Evolutionary conservation across 805 yeast genomes (phyloP).

Genomic region (Candida tammaniensis): DNA sequence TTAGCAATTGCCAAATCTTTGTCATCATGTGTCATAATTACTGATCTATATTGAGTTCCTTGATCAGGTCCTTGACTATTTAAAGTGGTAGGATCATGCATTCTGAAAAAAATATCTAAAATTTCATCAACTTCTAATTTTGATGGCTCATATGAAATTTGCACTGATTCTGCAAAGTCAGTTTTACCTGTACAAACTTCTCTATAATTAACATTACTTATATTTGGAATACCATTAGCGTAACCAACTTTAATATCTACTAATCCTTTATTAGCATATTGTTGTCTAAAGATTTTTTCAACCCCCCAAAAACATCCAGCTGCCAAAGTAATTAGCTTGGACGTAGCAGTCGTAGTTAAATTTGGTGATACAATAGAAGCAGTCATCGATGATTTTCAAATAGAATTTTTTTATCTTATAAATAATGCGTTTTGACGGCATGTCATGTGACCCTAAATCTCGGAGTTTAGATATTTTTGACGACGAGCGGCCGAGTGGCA

Average conservation of each 20-base stretch:
- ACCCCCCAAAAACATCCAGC: slow-evolving; percentile 87
- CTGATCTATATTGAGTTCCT: slow-evolving; percentile 91
- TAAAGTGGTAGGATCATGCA: slow-evolving; percentile 90
- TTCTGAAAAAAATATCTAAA: slow-evolving; percentile 80
- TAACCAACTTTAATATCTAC: slow-evolving; percentile 84
- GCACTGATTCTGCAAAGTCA: slow-evolving; percentile 76
- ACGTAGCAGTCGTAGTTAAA: slow-evolving; percentile 29
- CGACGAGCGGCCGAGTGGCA: no score
- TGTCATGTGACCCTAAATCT: no score
- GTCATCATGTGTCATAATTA: slow-evolving; percentile 62
- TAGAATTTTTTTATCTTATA: no score
- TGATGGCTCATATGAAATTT: slow-evolving; percentile 76
- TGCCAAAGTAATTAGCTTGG: slow-evolving; percentile 42
- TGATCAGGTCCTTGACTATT: slow-evolving; percentile 83
- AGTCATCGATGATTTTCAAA: no score
- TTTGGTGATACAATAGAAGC: slow-evolving; percentile 34
- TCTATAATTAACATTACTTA: slow-evolving; percentile 46
- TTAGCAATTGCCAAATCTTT: slow-evolving; percentile 47
- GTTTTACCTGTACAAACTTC: slow-evolving; percentile 79
- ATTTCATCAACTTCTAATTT: slow-evolving; percentile 57
- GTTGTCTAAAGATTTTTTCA: slow-evolving; percentile 75
- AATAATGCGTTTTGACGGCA: no score
- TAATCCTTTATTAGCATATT: slow-evolving; percentile 62
- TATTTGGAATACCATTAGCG: slow-evolving; percentile 75
- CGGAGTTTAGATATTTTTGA: no score